phyloP scores from a whole-genome alignment of 2,329 filamentous ascomycete genomes.

The Xylariaceae sp. region DNA sequence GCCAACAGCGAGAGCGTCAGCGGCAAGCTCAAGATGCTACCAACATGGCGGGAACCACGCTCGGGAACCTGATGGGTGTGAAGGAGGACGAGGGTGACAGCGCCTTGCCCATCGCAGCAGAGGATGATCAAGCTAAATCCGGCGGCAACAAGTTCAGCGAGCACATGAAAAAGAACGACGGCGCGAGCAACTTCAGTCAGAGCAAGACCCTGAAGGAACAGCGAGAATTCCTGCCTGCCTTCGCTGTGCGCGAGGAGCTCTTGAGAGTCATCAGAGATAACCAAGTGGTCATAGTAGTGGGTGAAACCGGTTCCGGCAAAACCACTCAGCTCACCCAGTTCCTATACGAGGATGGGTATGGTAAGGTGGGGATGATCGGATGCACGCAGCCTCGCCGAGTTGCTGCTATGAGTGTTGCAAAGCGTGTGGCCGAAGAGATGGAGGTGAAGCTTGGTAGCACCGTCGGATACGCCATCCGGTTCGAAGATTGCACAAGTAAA shows the following conservation, averaged over 20 bases:
- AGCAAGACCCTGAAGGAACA: constrained; percentile 89
- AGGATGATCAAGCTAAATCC: constrained; percentile 58
- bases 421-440: constrained; percentile 98
- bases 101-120: constrained; percentile 68
- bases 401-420: constrained; percentile 97
- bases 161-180: constrained; percentile 81
- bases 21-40: constrained; percentile 94
- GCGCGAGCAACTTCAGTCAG: constrained; percentile 85
- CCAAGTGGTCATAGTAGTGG: constrained; percentile 93
- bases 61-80: constrained; percentile 93
- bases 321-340: constrained; percentile 98
- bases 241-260: constrained; percentile 91
- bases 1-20: constrained; percentile 88
- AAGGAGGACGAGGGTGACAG: constrained; percentile 92
- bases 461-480: constrained; percentile 95
- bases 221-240: constrained; percentile 87
- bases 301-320: constrained; percentile 95
- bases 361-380: constrained; percentile 80
- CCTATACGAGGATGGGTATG: constrained; percentile 91
- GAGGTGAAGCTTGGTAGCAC: constrained; percentile 80
- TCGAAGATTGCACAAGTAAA: constrained; percentile 95
- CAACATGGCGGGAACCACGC: constrained; percentile 80
- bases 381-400: constrained; percentile 96
- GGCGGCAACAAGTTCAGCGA: constrained; percentile 78
- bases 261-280: constrained; percentile 91